Percentiles rank a stretch among this genome's conserved stretches.
Evolutionary conservation across 371 early-diverging fungal genomes (phyloP).

Genomic region (Mortierella sp.): DNA sequence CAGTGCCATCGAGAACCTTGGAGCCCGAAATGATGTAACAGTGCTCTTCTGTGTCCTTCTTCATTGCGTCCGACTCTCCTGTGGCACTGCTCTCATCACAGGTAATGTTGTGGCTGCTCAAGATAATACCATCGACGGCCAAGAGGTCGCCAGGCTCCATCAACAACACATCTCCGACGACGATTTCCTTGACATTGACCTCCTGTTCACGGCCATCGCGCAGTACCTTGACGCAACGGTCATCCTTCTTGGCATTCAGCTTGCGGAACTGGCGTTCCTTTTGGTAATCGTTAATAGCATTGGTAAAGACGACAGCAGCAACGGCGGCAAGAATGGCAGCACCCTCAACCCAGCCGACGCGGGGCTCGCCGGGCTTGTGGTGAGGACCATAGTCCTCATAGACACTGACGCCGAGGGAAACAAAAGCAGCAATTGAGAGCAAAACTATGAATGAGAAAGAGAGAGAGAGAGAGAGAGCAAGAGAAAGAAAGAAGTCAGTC

Average conservation of each 20-base stretch:
- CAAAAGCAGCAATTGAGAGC: conserved; percentile 70
- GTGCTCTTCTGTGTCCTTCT: conserved; percentile 77
- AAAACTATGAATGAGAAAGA: conserved; percentile 41
- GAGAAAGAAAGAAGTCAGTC: no score
- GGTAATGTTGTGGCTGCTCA: conserved; percentile 82
- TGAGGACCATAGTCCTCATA: conserved; percentile 52
- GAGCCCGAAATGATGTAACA: conserved; percentile 92
- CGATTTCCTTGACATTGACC: conserved; percentile 84
- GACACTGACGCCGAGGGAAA: conserved; percentile 56
- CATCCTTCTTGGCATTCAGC: conserved; percentile 92
- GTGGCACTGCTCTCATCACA: conserved; percentile 95
- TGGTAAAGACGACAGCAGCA: conserved; percentile 90
- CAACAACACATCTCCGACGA: conserved; percentile 90
- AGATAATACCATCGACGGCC: conserved; percentile 86
- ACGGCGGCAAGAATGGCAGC: conserved; percentile 90
- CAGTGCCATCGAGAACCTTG: conserved; percentile 91
- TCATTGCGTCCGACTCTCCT: conserved; percentile 90
- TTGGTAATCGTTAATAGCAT: conserved; percentile 95
- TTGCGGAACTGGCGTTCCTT: conserved; percentile 96
- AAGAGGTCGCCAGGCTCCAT: conserved; percentile 96
- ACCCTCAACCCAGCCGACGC: conserved; percentile 68
- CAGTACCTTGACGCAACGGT: conserved; percentile 80
- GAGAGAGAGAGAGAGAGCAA: background rate
- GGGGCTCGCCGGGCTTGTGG: conserved; percentile 67
- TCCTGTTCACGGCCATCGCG: conserved; percentile 82